A percentile compares a stretch with the other conserved stretches of the same genome.
Conservation (phyloP, 106 monocot species). For the Amphibolis antarctica region DNA sequence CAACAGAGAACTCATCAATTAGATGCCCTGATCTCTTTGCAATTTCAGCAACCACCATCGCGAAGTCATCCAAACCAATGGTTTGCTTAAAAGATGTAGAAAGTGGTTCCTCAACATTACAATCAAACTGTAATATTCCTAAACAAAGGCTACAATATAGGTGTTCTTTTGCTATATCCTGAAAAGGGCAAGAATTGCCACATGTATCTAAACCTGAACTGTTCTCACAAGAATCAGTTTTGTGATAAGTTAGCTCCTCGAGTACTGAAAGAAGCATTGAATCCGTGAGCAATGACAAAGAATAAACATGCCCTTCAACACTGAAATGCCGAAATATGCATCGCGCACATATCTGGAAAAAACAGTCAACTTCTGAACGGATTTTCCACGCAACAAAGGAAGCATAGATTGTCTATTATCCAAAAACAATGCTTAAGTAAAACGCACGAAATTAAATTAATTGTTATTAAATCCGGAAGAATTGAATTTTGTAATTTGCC, state of each 20-base stretch:
- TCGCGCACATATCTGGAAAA: slow-evolving; percentile 49
- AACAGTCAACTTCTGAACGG: background rate
- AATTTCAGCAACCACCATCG: slow-evolving; percentile 15
- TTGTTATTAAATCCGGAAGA: background rate
- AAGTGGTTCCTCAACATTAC: slow-evolving; percentile 11
- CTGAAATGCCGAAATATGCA: slow-evolving; percentile 74
- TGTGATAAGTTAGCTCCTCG: slow-evolving; percentile 17
- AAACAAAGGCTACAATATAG: slow-evolving; percentile 57
- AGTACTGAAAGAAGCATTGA: slow-evolving; percentile 30
- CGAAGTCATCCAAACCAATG: slow-evolving; percentile 27
- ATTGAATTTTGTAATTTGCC: background rate
- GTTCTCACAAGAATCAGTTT: slow-evolving; percentile 13
- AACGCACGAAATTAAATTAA: background rate
- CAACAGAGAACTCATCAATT: slow-evolving; percentile 58
- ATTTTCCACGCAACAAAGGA: background rate
- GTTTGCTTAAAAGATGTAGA: slow-evolving; percentile 6
- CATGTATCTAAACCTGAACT: background rate
- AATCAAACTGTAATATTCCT: slow-evolving; percentile 52
- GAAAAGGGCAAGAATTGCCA: slow-evolving; percentile 9
- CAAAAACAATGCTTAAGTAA: background rate
- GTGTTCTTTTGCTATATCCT: slow-evolving; percentile 11
- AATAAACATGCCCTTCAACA: slow-evolving; percentile 25
- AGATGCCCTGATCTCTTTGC: slow-evolving; percentile 32
- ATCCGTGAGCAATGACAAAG: slow-evolving; percentile 28
- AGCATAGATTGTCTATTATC: background rate